Evolutionary conservation across 257 asterid species (phyloP).

Genomic region (Eustoma russellianum): DNA sequence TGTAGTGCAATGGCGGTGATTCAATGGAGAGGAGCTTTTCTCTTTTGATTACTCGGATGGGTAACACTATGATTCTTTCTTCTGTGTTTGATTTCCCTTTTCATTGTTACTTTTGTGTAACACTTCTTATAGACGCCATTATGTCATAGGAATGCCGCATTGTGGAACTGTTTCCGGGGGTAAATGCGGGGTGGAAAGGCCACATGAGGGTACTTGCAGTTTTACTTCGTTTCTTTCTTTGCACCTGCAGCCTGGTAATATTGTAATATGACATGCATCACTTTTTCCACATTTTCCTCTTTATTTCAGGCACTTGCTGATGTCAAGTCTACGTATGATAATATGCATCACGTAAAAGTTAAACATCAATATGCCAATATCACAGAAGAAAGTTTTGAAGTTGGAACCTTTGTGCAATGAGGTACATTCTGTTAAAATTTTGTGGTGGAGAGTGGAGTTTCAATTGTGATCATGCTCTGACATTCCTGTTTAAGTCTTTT

Average conservation of each 20-base stretch:
- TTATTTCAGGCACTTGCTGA: constrained; percentile 55
- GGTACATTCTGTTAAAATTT: constrained; percentile 22
- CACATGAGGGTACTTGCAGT: constrained; percentile 37
- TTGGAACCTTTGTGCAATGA: constrained; percentile 60
- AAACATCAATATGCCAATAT: constrained; percentile 40
- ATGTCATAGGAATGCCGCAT: constrained; percentile 53
- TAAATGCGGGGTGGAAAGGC: constrained; percentile 93
- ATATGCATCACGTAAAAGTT: constrained; percentile 27
- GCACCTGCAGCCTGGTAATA: not conserved
- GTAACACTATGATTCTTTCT: constrained; percentile 28
- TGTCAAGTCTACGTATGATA: constrained; percentile 36
- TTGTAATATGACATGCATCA: constrained; percentile 8
- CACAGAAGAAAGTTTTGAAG: constrained; percentile 40
- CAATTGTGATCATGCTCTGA: not conserved
- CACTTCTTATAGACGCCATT: constrained; percentile 16
- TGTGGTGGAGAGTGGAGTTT: no score
- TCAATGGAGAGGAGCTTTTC: constrained; percentile 66
- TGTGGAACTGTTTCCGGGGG: constrained; percentile 80
- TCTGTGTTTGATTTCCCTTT: constrained; percentile 7
- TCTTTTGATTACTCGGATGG: constrained; percentile 52
- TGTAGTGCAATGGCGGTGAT: constrained; percentile 75
- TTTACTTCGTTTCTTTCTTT: not conserved
- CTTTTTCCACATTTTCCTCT: not conserved
- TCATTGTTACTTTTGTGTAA: constrained; percentile 1
- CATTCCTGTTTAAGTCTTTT: not conserved